Conservation (phyloP, 1,284 basidiomycete genomes). For the Meripilus lineatus region DNA sequence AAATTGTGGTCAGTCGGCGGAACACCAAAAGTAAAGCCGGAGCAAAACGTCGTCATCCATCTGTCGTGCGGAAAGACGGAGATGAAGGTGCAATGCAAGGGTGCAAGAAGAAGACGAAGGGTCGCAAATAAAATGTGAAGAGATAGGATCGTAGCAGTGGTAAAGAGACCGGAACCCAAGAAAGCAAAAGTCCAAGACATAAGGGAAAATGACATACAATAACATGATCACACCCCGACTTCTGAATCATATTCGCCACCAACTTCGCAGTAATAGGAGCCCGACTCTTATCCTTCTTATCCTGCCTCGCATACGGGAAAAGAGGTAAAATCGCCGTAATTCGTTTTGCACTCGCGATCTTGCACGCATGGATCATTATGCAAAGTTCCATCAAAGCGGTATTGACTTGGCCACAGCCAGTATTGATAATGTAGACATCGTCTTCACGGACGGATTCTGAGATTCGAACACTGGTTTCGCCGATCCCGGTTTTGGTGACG, state of each 20-base stretch:
- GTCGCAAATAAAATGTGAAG: no score
- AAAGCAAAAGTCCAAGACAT: neutral
- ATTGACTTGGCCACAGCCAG: constrained; percentile 83
- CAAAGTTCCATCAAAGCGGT: constrained; percentile 94
- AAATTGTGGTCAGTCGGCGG: no score
- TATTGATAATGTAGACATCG: constrained; percentile 99
- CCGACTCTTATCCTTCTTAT: constrained; percentile 99
- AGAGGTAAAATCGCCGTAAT: constrained; percentile 96
- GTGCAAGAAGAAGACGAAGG: no score
- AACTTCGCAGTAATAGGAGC: constrained; percentile 99
- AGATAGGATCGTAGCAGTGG: no score
- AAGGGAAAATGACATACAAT: constrained; percentile 62
- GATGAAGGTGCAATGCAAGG: no score
- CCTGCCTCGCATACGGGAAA: constrained; percentile 94
- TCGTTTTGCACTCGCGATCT: constrained; percentile 91
- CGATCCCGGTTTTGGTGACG: constrained; percentile 85
- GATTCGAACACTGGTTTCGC: constrained; percentile 91
- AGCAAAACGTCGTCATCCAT: no score
- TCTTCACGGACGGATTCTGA: constrained; percentile 95
- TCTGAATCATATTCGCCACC: constrained; percentile 98
- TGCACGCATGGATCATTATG: constrained; percentile 99
- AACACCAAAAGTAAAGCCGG: no score
- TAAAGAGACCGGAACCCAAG: neutral
- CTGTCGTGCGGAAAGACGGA: neutral
- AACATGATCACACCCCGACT: constrained; percentile 97